These are phyloP conservation scores for Malassezia brasiliensis DNA, from an alignment of 1,284 basidiomycete genomes.

Conservation along the genomic window DNA sequence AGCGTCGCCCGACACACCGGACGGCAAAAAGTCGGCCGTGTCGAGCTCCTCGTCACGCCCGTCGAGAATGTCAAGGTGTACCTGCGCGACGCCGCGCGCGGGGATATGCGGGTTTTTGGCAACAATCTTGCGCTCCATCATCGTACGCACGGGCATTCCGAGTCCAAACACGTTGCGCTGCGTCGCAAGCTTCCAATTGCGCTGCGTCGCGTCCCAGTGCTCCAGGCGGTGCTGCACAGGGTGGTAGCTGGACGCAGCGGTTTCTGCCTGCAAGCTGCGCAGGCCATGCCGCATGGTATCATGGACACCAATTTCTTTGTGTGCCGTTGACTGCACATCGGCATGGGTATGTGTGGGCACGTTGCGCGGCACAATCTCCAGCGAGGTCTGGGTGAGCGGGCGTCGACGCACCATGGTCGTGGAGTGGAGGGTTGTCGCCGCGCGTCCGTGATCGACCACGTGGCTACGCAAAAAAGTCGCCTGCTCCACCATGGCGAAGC, in stretches of 20 bases:
- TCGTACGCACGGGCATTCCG: constrained; percentile 71
- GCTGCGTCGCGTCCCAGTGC: constrained; percentile 78
- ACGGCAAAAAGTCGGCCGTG: constrained; percentile 40
- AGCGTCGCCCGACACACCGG: neutral
- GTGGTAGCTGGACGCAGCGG: constrained; percentile 26
- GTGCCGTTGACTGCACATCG: constrained; percentile 27
- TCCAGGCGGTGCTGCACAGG: constrained; percentile 44
- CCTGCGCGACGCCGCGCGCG: constrained; percentile 23
- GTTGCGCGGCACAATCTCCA: constrained; percentile 26
- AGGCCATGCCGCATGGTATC: constrained; percentile 41
- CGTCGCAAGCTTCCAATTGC: constrained; percentile 72
- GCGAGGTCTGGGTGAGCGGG: neutral
- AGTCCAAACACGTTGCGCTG: constrained; percentile 76
- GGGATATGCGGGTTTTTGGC: constrained; percentile 24
- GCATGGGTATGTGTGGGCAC: constrained; percentile 19
- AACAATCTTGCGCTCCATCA: constrained; percentile 90
- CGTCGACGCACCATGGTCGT: neutral
- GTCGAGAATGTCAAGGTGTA: constrained; percentile 45
- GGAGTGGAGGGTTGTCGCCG: neutral
- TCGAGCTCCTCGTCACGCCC: constrained; percentile 42
- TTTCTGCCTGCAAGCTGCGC: constrained; percentile 30
- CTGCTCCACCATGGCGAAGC: neutral
- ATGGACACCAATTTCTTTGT: constrained; percentile 37
- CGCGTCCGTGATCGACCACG: constrained; percentile 5
- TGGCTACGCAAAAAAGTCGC: constrained; percentile 1